A percentile compares a stretch with the other conserved stretches of the same genome.
phyloP scores from a whole-genome alignment of 345 rosid genomes.

The Eucalyptus albens region DNA sequence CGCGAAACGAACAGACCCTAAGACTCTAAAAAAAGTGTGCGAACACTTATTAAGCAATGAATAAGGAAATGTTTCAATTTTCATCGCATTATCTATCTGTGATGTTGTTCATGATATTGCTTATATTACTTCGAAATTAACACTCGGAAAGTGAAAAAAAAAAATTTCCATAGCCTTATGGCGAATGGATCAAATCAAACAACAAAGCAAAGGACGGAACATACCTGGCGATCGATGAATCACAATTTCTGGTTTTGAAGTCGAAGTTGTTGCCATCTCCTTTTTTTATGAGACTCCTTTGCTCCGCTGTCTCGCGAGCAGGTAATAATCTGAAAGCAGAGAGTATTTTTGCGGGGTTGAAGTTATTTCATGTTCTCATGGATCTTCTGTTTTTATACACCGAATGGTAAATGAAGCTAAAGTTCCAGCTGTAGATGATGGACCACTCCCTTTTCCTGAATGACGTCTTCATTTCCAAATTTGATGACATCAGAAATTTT shows the following conservation, averaged over 20 bases:
- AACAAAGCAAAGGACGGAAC: background rate
- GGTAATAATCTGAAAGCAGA: background rate
- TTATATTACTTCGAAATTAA: fast-evolving
- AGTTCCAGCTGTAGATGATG: background rate
- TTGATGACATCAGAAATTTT: background rate
- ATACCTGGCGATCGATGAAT: background rate
- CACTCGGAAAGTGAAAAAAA: background rate
- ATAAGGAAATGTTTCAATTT: background rate
- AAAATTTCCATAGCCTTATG: background rate
- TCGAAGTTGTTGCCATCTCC: background rate
- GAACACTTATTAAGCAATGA: background rate
- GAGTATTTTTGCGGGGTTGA: background rate
- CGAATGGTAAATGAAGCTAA: fast-evolving
- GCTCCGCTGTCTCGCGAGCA: background rate
- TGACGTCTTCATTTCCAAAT: background rate
- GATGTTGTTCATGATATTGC: background rate
- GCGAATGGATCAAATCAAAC: background rate
- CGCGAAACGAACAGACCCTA: background rate
- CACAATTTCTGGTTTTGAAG: background rate
- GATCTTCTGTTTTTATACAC: background rate
- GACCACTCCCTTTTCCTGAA: background rate
- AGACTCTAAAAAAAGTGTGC: background rate
- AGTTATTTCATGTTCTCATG: background rate
- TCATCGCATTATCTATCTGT: background rate
- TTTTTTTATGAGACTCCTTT: background rate